Percentiles rank a stretch among this genome's conserved stretches.
phyloP scores from a whole-genome alignment of 805 yeast genomes.

The Millerago galiae region DNA sequence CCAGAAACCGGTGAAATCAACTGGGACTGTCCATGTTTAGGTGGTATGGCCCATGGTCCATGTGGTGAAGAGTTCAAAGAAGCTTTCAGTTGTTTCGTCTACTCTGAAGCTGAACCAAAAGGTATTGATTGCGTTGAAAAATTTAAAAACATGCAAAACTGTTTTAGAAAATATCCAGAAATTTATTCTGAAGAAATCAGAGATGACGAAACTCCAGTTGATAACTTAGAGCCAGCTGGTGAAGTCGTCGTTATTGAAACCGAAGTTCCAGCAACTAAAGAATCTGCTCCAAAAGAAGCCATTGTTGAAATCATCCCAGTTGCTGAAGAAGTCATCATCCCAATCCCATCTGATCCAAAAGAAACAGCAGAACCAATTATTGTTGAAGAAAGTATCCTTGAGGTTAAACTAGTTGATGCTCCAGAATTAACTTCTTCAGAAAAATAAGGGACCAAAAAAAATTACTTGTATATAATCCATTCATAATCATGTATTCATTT shows the following conservation, averaged over 20 bases:
- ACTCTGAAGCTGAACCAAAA: constrained; percentile 91
- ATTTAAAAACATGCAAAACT: constrained; percentile 86
- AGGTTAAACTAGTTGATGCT: neutral
- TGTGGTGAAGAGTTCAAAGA: constrained; percentile 94
- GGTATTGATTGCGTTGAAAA: constrained; percentile 92
- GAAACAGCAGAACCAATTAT: neutral
- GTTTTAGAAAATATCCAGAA: constrained; percentile 91
- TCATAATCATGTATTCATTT: neutral
- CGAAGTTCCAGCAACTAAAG: constrained; percentile 8
- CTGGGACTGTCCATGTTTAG: constrained; percentile 99
- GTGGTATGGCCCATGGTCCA: constrained; percentile 99
- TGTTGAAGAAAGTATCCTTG: neutral
- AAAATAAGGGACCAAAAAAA: neutral
- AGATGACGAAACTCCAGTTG: constrained; percentile 56
- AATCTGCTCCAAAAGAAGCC: constrained; percentile 1
- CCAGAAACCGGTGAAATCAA: constrained; percentile 98
- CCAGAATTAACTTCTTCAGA: neutral
- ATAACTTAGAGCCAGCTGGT: constrained; percentile 13
- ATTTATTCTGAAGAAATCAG: constrained; percentile 86
- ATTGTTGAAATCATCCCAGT: neutral
- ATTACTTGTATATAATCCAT: neutral
- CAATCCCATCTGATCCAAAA: no score
- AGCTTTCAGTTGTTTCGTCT: constrained; percentile 92
- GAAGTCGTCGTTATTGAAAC: constrained; percentile 8
- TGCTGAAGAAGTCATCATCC: neutral